These are phyloP conservation scores for Hyaloscypha variabilis DNA, from an alignment of 495 filamentous ascomycete genomes.

Conservation along the genomic window DNA sequence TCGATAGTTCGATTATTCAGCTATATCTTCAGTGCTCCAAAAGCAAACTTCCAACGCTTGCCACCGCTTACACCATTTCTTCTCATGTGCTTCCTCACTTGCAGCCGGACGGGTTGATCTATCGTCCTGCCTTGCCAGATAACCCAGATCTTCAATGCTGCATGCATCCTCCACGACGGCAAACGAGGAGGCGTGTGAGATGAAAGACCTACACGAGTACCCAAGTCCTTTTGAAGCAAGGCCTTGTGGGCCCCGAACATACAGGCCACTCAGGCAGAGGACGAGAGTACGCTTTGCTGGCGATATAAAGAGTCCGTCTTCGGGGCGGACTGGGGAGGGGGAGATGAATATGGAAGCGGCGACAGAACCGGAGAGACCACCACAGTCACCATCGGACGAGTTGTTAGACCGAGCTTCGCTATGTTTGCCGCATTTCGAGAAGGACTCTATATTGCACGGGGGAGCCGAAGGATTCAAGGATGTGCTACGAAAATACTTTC, in stretches of 20 bases:
- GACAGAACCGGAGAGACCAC: background rate
- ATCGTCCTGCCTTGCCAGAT: background rate
- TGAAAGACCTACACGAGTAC: slow-evolving; percentile 19
- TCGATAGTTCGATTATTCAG: background rate
- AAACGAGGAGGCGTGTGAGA: slow-evolving; percentile 14
- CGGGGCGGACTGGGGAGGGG: slow-evolving; percentile 18
- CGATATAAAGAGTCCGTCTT: slow-evolving; percentile 16
- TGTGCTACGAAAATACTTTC: slow-evolving; percentile 39
- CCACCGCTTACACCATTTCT: background rate
- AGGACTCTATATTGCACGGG: slow-evolving; percentile 43
- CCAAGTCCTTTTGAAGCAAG: slow-evolving; percentile 11
- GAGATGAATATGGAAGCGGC: slow-evolving; percentile 14
- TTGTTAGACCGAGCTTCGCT: slow-evolving; percentile 39
- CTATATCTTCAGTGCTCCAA: background rate
- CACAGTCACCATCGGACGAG: slow-evolving; percentile 13
- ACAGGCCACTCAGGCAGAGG: slow-evolving; percentile 24
- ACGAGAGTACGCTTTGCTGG: slow-evolving; percentile 19
- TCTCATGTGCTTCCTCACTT: background rate
- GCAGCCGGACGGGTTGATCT: background rate
- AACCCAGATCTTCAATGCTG: slow-evolving; percentile 9
- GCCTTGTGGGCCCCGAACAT: slow-evolving; percentile 29
- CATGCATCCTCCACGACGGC: slow-evolving; percentile 9
- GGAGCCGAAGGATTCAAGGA: slow-evolving; percentile 54
- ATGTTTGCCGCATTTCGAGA: slow-evolving; percentile 44
- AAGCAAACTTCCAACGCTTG: background rate